Conservation (phyloP, 164 flowering plant genomes). For the Protea cynaroides region DNA sequence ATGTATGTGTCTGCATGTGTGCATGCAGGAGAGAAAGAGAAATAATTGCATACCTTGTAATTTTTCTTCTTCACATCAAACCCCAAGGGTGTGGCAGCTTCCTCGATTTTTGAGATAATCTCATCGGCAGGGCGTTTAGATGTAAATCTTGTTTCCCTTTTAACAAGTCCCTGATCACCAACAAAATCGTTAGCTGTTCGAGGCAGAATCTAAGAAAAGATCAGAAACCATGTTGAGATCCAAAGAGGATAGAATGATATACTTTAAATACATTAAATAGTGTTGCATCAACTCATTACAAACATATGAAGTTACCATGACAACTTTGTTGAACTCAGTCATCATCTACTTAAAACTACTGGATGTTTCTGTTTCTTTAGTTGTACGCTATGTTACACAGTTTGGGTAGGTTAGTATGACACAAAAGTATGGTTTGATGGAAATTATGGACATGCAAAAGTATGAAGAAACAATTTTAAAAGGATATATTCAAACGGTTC, state of each 20-base stretch:
- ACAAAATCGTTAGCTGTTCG: not conserved
- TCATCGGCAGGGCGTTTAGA: constrained; percentile 81
- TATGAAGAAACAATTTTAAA: too few relatives aligned
- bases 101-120: constrained; percentile 84
- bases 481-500: too few relatives aligned
- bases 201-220: not conserved
- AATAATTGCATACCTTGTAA: constrained; percentile 50
- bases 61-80: constrained; percentile 90
- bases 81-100: constrained; percentile 85
- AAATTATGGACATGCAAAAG: too few relatives aligned
- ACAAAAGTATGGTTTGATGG: too few relatives aligned
- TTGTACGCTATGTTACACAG: too few relatives aligned
- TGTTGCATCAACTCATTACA: too few relatives aligned
- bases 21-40: not conserved
- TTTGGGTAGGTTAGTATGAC: too few relatives aligned
- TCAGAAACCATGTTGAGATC: not conserved
- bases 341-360: too few relatives aligned
- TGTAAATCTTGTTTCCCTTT: constrained; percentile 90
- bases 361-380: too few relatives aligned
- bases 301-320: too few relatives aligned
- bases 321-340: too few relatives aligned
- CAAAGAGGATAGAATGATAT: not conserved
- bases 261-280: too few relatives aligned
- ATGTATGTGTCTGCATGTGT: not conserved
- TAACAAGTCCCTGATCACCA: constrained; percentile 67